Conservation (phyloP, 192 early-diverging fungal species). For the Coemansia asiatica region DNA sequence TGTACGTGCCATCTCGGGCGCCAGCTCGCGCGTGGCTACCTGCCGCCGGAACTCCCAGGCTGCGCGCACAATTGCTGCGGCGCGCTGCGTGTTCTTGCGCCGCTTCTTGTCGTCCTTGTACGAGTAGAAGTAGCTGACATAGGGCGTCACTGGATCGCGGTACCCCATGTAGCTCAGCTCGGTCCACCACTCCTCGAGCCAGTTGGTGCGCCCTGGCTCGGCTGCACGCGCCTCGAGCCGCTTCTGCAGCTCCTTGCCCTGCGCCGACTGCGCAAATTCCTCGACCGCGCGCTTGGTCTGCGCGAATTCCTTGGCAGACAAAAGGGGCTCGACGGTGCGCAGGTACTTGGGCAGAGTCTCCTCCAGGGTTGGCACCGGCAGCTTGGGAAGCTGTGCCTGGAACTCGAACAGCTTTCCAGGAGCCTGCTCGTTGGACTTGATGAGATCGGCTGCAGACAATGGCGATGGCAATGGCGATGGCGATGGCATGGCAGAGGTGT, state of each 20-base stretch:
- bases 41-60: conserved; percentile 84
- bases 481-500: conserved; percentile 22
- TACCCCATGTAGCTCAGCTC: conserved; percentile 92
- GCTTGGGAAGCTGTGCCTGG: conserved; percentile 76
- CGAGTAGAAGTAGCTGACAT: conserved; percentile 95
- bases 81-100: conserved; percentile 74
- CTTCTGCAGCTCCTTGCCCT: conserved; percentile 83
- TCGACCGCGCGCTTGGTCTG: conserved; percentile 64
- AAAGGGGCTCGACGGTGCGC: conserved; percentile 70
- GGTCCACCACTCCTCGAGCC: conserved; percentile 98
- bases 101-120: conserved; percentile 87
- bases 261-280: conserved; percentile 81
- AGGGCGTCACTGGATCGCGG: conserved; percentile 93
- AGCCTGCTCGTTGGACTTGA: conserved; percentile 18
- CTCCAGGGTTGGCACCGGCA: conserved; percentile 83
- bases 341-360: conserved; percentile 87
- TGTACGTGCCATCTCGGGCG: conserved; percentile 79
- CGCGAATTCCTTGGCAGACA: conserved; percentile 69
- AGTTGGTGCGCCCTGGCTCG: conserved; percentile 75
- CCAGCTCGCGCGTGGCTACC: conserved; percentile 73
- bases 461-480: conserved; percentile 22
- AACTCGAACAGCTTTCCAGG: conserved; percentile 69
- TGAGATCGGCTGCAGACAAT: conserved; percentile 19
- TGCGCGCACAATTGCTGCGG: conserved; percentile 85
- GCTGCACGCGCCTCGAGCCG: conserved; percentile 75